A percentile compares a stretch with the other conserved stretches of the same genome.
Evolutionary conservation across 2,329 filamentous ascomycete species (phyloP).

Genomic region (Aspergillus transmontanensis): DNA sequence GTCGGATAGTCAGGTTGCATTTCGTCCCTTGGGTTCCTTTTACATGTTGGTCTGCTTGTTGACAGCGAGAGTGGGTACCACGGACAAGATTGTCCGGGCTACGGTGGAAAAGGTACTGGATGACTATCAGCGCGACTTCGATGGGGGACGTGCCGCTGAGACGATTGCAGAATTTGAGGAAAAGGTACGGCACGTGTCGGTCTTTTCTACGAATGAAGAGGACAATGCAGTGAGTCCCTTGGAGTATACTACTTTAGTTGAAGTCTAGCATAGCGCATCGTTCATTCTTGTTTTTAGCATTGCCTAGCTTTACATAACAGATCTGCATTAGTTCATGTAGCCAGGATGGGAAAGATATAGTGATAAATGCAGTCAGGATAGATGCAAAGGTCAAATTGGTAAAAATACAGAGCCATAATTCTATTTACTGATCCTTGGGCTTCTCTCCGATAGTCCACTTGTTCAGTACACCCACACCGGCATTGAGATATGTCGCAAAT

Average conservation of each 20-base stretch:
- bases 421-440: constrained; percentile 13
- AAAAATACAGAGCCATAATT: neutral
- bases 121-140: constrained; percentile 32
- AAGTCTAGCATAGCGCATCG: neutral
- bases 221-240: neutral
- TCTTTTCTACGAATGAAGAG: no score
- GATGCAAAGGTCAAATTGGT: neutral
- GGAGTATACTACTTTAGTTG: no score
- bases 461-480: constrained; percentile 69
- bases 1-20: constrained; percentile 26
- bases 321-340: neutral
- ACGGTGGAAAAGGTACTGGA: constrained; percentile 21
- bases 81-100: constrained; percentile 19
- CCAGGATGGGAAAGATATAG: neutral
- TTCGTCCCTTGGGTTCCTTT: constrained; percentile 36
- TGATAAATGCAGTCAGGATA: neutral
- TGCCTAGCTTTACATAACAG: neutral
- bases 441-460: constrained; percentile 53
- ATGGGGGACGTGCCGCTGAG: neutral
- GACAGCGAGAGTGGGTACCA: constrained; percentile 27
- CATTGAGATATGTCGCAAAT: constrained; percentile 84
- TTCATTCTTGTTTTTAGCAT: neutral
- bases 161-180: neutral
- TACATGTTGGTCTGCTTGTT: constrained; percentile 33
- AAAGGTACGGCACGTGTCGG: neutral